These are phyloP conservation scores for Ulmus americana DNA, from an alignment of 331 rosid genomes.

Conservation along the genomic window DNA sequence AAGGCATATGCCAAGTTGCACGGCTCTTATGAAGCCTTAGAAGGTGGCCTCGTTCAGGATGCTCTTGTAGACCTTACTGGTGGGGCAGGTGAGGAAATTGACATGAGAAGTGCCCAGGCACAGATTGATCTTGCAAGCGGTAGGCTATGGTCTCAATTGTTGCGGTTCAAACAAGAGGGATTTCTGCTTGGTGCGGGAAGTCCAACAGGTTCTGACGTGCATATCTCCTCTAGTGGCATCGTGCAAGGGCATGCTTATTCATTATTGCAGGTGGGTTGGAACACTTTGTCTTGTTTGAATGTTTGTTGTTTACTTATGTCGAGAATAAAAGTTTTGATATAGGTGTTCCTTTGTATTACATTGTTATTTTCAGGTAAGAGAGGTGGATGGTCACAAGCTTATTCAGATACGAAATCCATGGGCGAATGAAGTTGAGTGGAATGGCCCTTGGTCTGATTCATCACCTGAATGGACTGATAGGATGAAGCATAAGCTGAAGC, in stretches of 20 bases:
- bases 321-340: not conserved
- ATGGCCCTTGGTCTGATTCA: conserved; percentile 97
- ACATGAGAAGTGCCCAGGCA: conserved; percentile 92
- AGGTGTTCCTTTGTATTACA: conserved; percentile 12
- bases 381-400: conserved; percentile 96
- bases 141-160: conserved; percentile 89
- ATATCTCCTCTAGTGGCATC: conserved; percentile 94
- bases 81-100: conserved; percentile 99
- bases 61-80: conserved; percentile 99
- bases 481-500: conserved; percentile 94
- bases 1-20: conserved; percentile 99
- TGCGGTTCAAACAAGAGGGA: conserved; percentile 95
- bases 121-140: conserved; percentile 99
- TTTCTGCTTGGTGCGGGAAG: conserved; percentile 98
- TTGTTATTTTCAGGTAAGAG: conserved; percentile 54
- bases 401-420: conserved; percentile 99
- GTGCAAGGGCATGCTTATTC: conserved; percentile 99
- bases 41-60: conserved; percentile 99
- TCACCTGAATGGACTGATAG: conserved; percentile 95
- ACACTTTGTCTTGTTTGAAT: not conserved
- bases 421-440: conserved; percentile 99
- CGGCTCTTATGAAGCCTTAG: conserved; percentile 95
- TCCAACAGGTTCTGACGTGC: conserved; percentile 98
- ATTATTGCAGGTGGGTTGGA: conserved; percentile 63
- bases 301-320: not conserved